phyloP scores from a whole-genome alignment of 345 rosid species.

The Cardamine resedifolia region DNA sequence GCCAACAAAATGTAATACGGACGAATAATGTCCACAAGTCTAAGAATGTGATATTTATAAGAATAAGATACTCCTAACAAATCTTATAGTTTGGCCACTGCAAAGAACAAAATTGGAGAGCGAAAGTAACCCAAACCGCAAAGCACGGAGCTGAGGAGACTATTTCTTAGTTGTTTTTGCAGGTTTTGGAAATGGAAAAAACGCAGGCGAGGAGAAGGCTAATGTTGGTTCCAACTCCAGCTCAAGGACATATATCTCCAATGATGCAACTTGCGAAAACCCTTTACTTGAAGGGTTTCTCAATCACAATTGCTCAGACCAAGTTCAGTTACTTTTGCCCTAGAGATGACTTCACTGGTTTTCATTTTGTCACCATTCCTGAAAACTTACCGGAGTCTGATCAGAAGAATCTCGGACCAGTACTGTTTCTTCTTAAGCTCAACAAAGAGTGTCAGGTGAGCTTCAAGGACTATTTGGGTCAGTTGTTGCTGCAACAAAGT shows the following conservation, averaged over 20 bases:
- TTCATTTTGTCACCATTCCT: slow-evolving; percentile 27
- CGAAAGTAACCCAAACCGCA: background rate
- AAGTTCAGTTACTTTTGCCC: slow-evolving; percentile 29
- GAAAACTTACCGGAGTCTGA: slow-evolving; percentile 24
- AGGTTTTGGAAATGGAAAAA: background rate
- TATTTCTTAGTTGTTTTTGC: too few species aligned
- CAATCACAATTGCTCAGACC: slow-evolving; percentile 27
- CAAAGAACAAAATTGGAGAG: background rate
- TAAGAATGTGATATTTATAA: background rate
- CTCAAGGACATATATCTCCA: slow-evolving; percentile 63
- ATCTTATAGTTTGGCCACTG: background rate
- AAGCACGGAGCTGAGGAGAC: background rate
- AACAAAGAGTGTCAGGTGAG: slow-evolving; percentile 9
- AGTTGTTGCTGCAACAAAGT: slow-evolving; percentile 12
- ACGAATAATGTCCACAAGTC: background rate
- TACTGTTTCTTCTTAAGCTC: slow-evolving; percentile 3
- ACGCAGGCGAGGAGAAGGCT: background rate
- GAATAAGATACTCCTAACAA: background rate
- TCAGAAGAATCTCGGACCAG: background rate
- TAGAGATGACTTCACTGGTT: slow-evolving; percentile 6
- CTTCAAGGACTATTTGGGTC: slow-evolving; percentile 17
- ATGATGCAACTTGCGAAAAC: slow-evolving; percentile 57
- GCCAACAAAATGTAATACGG: background rate
- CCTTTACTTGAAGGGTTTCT: slow-evolving; percentile 44
- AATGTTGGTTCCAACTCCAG: slow-evolving; percentile 49